phyloP scores from a whole-genome alignment of 2,329 filamentous ascomycete genomes.

The Monosporascus sp. region DNA sequence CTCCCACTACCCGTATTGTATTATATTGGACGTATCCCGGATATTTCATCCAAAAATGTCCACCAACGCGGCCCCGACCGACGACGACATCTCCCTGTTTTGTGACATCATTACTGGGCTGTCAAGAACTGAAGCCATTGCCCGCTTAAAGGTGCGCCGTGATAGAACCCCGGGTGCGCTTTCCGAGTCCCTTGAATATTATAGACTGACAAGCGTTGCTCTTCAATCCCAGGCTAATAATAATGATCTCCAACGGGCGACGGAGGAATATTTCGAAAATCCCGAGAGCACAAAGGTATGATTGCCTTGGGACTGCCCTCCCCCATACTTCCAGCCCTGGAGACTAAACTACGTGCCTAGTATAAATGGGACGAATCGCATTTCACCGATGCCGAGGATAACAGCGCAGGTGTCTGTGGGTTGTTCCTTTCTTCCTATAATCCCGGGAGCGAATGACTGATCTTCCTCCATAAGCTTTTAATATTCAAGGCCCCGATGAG shows the following conservation, averaged over 20 bases:
- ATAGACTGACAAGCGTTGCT: background rate
- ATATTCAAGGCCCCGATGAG: conserved; percentile 49
- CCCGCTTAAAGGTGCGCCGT: conserved; percentile 20
- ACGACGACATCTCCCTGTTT: conserved; percentile 12
- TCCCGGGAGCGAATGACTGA: conserved; percentile 1
- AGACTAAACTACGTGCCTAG: conserved; percentile 18
- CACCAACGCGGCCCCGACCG: conserved; percentile 11
- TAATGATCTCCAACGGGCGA: conserved; percentile 42
- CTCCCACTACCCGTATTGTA: too few species aligned
- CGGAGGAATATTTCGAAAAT: conserved; percentile 49
- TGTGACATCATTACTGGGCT: conserved; percentile 13
- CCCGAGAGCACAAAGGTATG: conserved; percentile 34
- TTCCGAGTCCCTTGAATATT: background rate
- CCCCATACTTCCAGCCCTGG: background rate
- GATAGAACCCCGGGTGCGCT: background rate
- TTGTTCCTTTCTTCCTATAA: background rate
- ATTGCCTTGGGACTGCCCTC: background rate
- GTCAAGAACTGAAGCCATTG: conserved; percentile 16
- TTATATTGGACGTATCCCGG: too few species aligned
- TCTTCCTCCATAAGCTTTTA: conserved; percentile 40
- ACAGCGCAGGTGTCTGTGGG: conserved; percentile 41
- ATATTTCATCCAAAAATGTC: conserved; percentile 17
- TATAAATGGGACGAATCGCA: conserved; percentile 53
- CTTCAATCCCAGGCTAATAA: conserved; percentile 33
- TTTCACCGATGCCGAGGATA: conserved; percentile 49